Percentiles rank a stretch among this genome's conserved stretches.
phyloP scores from a whole-genome alignment of 2,329 filamentous ascomycete genomes.

The Exophiala spinifera region DNA sequence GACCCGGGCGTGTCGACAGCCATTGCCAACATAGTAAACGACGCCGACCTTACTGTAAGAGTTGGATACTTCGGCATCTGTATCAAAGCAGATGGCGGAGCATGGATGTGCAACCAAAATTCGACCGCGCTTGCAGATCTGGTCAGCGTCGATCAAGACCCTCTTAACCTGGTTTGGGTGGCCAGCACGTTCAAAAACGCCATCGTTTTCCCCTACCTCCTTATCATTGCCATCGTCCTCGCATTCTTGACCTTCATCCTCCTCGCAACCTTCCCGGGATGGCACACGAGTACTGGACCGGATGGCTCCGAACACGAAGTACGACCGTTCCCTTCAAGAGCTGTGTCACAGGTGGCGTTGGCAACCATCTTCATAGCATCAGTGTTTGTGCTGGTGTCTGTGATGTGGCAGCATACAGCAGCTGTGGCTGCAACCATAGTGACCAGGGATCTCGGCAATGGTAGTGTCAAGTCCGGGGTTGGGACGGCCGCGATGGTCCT shows the following conservation, averaged over 20 bases:
- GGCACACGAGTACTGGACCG: constrained; percentile 86
- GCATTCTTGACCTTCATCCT: constrained; percentile 94
- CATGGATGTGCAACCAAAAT: constrained; percentile 95
- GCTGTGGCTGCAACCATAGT: constrained; percentile 93
- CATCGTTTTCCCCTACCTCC: constrained; percentile 94
- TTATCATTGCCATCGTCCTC: constrained; percentile 97
- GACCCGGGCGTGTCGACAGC: constrained; percentile 82
- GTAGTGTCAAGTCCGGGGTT: constrained; percentile 79
- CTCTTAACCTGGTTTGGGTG: constrained; percentile 94
- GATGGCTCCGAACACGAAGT: constrained; percentile 82
- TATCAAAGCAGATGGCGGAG: constrained; percentile 83
- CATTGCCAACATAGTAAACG: constrained; percentile 84
- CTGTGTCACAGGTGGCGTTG: constrained; percentile 87
- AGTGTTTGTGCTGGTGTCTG: constrained; percentile 64
- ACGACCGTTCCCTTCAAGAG: constrained; percentile 87
- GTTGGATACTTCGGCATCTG: constrained; percentile 99
- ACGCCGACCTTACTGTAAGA: constrained; percentile 78
- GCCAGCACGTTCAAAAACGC: constrained; percentile 97
- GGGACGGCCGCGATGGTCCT: constrained; percentile 95
- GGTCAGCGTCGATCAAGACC: constrained; percentile 86
- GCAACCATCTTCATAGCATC: constrained; percentile 79
- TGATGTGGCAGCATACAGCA: constrained; percentile 72
- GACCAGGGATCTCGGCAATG: constrained; percentile 88
- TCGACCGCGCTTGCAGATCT: constrained; percentile 88
- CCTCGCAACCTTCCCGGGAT: constrained; percentile 93